phyloP scores from a whole-genome alignment of 768 basidiomycete species.

The Suillus discolor region DNA sequence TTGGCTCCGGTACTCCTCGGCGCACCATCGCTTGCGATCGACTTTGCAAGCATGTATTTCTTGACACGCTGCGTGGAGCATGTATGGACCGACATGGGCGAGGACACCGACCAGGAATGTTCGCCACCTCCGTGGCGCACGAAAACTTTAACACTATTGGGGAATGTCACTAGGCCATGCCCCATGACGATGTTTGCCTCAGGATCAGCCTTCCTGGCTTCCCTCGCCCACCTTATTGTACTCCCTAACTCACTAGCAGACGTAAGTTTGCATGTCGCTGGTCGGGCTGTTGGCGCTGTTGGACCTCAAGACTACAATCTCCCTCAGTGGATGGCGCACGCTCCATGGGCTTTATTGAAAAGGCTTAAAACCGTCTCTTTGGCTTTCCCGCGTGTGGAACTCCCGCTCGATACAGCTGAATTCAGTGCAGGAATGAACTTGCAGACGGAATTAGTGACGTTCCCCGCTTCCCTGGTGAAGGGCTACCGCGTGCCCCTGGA shows the following conservation, averaged over 20 bases:
- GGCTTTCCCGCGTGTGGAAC: background rate
- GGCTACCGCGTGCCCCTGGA: too few relatives aligned
- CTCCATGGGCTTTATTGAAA: conserved; percentile 26
- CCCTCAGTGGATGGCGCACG: conserved; percentile 18
- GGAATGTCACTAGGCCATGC: conserved; percentile 38
- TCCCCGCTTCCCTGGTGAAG: background rate
- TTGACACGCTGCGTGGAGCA: conserved; percentile 34
- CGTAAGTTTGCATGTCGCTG: background rate
- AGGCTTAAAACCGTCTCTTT: conserved; percentile 20
- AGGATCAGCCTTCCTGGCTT: conserved; percentile 37
- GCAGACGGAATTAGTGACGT: background rate
- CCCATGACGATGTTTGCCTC: conserved; percentile 15
- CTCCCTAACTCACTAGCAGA: conserved; percentile 8
- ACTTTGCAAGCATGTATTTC: conserved; percentile 30
- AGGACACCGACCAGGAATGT: conserved; percentile 15
- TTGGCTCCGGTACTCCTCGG: conserved; percentile 11
- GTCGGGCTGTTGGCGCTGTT: background rate
- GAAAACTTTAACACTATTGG: conserved; percentile 33
- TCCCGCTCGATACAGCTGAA: too few relatives aligned
- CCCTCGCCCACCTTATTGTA: conserved; percentile 40
- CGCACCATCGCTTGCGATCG: conserved; percentile 1
- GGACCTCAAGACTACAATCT: background rate
- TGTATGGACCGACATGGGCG: background rate
- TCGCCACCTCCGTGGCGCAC: conserved; percentile 24
- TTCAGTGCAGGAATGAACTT: background rate